Base-by-base conservation (phyloP, 169 alveolate genomes). In the Fabrea salina region DNA sequence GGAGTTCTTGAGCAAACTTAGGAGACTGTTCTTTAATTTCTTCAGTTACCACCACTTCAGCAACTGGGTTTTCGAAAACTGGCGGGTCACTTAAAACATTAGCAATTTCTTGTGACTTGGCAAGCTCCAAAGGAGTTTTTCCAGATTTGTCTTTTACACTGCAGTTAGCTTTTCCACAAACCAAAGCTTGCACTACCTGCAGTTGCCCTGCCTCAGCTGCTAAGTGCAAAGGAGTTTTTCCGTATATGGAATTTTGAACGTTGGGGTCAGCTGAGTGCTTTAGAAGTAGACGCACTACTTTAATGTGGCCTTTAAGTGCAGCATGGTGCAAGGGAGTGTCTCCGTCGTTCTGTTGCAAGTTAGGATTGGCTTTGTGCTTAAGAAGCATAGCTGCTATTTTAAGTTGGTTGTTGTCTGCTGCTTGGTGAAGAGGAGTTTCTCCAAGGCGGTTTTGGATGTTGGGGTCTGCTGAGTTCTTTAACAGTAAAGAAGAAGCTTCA, bases 381-480 rank as follows among this genome's bases (percentile, higher is more conserved):
- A 78, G 50, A 1, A 78, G 30, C 5, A 78, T 16, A 50, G 59
- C 47, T 7, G 79, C 85, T 16, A 85, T 59, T 70, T 66, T 75
- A 43, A 57, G 57, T 47, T 75, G 66, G 13, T 61, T 78, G 71
- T 70, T 58, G 25, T 76, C 19, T 0, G 90, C 82, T 37, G 83
- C 79, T 59, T 80, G 35, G 43, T 85, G 83, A 50, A 80, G 67
- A 13, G 90, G 85, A 67, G 85, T 80, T 47, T 80, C 79, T 22
- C 87, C 87, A 37, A 75, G 30, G 19, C 77, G 57, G 72, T 80
- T 85, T 76, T 76, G 53, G 4, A 80, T 68, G 43, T 85, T 76
- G 3, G 37, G 41, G 71, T 85, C 83, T 27, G 83, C 81, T 44
- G 79, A 43, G 40, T 67, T 32, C n/a, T 75, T 64, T 51, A 70